These are phyloP conservation scores for Ustilago trichophora DNA, from an alignment of 1,284 basidiomycete genomes.

Conservation along the genomic window DNA sequence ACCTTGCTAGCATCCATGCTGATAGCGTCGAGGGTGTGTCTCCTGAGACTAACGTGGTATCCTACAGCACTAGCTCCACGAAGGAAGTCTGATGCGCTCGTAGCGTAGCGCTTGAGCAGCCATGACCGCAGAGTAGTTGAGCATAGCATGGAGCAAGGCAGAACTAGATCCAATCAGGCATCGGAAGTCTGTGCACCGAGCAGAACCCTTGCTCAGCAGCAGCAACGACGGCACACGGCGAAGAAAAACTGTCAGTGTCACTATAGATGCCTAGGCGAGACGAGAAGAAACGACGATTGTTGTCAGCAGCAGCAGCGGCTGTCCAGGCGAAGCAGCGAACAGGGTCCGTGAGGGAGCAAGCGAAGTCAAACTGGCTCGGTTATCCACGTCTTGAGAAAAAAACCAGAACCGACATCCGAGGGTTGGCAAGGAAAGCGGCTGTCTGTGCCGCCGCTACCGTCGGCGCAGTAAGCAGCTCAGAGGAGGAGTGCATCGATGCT, in stretches of 20 bases:
- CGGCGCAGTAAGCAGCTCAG: slow-evolving; percentile 4
- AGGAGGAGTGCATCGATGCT: too few species aligned
- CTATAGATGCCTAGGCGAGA: neutral
- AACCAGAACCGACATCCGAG: slow-evolving; percentile 6
- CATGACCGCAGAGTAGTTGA: too few species aligned
- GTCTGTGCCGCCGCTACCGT: slow-evolving; percentile 17
- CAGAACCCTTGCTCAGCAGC: too few species aligned
- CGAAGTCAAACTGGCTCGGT: slow-evolving; percentile 5
- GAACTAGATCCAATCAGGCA: slow-evolving; percentile 1
- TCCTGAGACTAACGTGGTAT: neutral
- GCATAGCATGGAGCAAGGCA: neutral
- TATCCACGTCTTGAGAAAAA: neutral
- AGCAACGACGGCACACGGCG: too few species aligned
- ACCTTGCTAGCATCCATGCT: neutral
- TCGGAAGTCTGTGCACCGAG: slow-evolving; percentile 43
- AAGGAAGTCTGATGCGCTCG: neutral
- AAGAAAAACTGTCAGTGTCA: neutral
- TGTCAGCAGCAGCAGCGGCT: too few species aligned
- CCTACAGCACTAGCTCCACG: neutral
- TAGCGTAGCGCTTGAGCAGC: slow-evolving; percentile 9
- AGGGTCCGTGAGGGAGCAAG: slow-evolving; percentile 11
- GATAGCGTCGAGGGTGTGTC: neutral
- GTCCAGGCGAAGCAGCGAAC: too few species aligned
- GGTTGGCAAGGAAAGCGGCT: slow-evolving; percentile 6
- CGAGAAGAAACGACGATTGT: slow-evolving; percentile 7